Evolutionary conservation across 371 early-diverging fungal genomes (phyloP).

Genomic region (Fennellomyces sp.): DNA sequence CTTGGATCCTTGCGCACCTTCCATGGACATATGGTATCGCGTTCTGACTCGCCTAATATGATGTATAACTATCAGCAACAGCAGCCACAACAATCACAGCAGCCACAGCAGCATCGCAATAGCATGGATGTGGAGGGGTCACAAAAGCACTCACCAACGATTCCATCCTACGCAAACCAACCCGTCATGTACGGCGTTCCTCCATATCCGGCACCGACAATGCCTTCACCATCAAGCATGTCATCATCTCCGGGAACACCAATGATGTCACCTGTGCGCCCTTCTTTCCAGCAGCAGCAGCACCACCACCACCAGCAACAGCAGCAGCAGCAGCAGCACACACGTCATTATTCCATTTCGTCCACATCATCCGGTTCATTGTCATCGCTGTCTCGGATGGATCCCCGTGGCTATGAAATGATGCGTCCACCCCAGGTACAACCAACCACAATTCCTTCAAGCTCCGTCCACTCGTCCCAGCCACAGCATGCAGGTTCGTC

Average conservation of each 20-base stretch:
- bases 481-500: constrained; percentile 8
- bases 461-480: constrained; percentile 7
- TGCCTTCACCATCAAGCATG: constrained; percentile 37
- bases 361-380: constrained; percentile 19
- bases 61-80: constrained; percentile 7
- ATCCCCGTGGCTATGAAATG: constrained; percentile 21
- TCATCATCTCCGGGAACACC: constrained; percentile 41
- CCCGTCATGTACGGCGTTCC: constrained; percentile 18
- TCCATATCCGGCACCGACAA: constrained; percentile 17
- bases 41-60: constrained; percentile 3
- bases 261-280: constrained; percentile 36
- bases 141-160: constrained; percentile 17
- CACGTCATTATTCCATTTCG: constrained; percentile 28
- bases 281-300: constrained; percentile 26
- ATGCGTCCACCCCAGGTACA: constrained; percentile 9
- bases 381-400: constrained; percentile 26
- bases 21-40: background rate
- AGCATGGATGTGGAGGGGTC: constrained; percentile 4
- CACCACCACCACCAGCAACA: background rate
- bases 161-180: constrained; percentile 12
- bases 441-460: constrained; percentile 5
- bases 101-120: background rate
- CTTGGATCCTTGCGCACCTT: constrained; percentile 7
- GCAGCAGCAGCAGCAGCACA: constrained; percentile 18
- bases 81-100: background rate